These are phyloP conservation scores for Syzygium aqueum DNA, from an alignment of 345 rosid genomes.

Conservation along the genomic window DNA sequence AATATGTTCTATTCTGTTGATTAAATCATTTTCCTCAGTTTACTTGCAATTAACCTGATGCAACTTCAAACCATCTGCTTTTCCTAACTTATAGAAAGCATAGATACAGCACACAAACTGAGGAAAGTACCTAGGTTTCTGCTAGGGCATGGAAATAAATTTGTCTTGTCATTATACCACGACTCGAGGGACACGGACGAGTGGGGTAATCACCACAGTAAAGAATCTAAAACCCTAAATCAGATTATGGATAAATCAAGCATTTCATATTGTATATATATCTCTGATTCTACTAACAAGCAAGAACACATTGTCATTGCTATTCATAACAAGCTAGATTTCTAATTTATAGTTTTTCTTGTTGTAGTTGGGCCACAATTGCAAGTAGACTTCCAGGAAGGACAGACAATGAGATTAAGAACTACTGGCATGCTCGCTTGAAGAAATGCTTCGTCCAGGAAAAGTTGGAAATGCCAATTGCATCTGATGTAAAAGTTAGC, in stretches of 20 bases:
- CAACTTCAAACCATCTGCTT: background rate
- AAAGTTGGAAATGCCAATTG: background rate
- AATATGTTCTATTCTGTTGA: background rate
- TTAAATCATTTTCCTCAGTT: background rate
- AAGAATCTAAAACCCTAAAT: background rate
- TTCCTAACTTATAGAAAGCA: background rate
- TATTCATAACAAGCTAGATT: background rate
- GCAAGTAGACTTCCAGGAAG: slow-evolving; percentile 3
- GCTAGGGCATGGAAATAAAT: background rate
- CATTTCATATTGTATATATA: background rate
- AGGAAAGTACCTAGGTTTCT: background rate
- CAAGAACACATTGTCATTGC: background rate
- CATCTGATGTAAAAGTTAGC: background rate
- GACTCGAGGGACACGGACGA: background rate
- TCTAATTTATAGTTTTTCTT: background rate
- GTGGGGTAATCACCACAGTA: background rate
- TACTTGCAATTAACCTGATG: background rate
- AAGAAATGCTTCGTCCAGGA: background rate
- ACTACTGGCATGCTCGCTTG: slow-evolving; percentile 4
- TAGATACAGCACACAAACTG: background rate
- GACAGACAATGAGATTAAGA: slow-evolving; percentile 8
- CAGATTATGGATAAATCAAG: background rate
- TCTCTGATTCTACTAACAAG: background rate
- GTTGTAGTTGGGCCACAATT: slow-evolving; percentile 4
- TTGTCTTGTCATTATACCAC: background rate